Percentiles rank a stretch among this genome's conserved stretches.
These are phyloP conservation scores for Yamadazyma membranifaciens DNA, from an alignment of 1,139 yeast genomes.

Conservation along the genomic window DNA sequence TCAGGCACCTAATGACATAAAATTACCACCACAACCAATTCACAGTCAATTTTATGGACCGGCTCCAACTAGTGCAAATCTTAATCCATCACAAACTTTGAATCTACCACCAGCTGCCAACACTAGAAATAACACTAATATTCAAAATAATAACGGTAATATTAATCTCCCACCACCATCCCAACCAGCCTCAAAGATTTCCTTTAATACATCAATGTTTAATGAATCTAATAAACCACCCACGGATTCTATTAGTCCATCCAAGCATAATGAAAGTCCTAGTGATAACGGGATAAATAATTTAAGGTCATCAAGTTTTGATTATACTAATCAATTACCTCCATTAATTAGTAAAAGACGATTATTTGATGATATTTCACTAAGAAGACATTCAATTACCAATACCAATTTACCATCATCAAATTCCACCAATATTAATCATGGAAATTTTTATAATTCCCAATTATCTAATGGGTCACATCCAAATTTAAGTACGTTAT, in stretches of 20 bases:
- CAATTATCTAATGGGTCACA: conserved; percentile 16
- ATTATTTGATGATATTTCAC: conserved; percentile 25
- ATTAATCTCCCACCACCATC: conserved; percentile 5
- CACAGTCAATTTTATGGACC: conserved; percentile 5
- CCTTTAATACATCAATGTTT: conserved; percentile 44
- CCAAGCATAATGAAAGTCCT: conserved; percentile 1
- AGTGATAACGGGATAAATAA: not conserved
- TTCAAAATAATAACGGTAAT: conserved; percentile 5
- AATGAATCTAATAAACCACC: conserved; percentile 14
- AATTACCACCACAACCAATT: conserved; percentile 1
- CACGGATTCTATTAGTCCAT: conserved; percentile 12
- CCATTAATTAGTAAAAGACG: conserved; percentile 28
- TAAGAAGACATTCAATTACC: conserved; percentile 29
- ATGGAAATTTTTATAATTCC: conserved; percentile 11
- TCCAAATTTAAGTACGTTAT: conserved; percentile 10
- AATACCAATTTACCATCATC: conserved; percentile 14
- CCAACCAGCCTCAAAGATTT: conserved; percentile 19
- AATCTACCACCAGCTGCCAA: not conserved
- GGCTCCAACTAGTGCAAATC: conserved; percentile 3
- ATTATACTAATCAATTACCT: conserved; percentile 22
- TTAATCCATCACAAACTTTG: not conserved
- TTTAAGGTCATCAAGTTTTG: conserved; percentile 35
- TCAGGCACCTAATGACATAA: conserved; percentile 3
- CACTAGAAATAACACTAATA: not conserved
- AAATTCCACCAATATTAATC: not conserved